These are phyloP conservation scores for Clarireedia paspali DNA, from an alignment of 2,329 filamentous ascomycete genomes.

Conservation along the genomic window DNA sequence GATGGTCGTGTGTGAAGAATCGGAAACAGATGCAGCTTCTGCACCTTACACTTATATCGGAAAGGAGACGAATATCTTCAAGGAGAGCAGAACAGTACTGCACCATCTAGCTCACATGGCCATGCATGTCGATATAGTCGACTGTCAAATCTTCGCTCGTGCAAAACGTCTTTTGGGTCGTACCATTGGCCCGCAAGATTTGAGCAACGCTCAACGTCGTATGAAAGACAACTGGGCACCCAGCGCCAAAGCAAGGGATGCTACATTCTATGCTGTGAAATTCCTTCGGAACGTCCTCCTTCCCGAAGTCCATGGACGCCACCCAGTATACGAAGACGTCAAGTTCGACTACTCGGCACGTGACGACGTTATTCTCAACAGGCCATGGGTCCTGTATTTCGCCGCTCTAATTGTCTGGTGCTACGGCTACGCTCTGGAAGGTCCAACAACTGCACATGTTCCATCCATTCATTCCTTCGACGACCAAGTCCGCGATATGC, in stretches of 20 bases:
- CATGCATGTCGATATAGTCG: constrained; percentile 95
- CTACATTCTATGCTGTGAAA: constrained; percentile 84
- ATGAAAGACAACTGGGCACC: constrained; percentile 90
- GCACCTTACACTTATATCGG: constrained; percentile 48
- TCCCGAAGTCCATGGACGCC: constrained; percentile 35
- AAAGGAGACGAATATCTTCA: constrained; percentile 61
- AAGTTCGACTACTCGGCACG: constrained; percentile 65
- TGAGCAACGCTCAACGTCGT: constrained; percentile 68
- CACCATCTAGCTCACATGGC: constrained; percentile 96
- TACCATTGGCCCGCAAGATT: constrained; percentile 74
- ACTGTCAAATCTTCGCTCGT: constrained; percentile 91
- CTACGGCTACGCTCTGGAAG: constrained; percentile 87
- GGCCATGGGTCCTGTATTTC: constrained; percentile 94
- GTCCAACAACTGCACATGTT: constrained; percentile 49
- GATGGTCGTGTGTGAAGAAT: constrained; percentile 86
- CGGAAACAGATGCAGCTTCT: constrained; percentile 45
- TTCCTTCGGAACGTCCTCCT: constrained; percentile 82
- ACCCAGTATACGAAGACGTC: constrained; percentile 29
- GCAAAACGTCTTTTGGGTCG: constrained; percentile 79
- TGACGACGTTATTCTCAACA: constrained; percentile 82
- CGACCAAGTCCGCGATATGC: constrained; percentile 72
- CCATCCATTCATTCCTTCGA: constrained; percentile 42
- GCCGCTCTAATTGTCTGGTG: constrained; percentile 89
- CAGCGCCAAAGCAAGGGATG: constrained; percentile 79
- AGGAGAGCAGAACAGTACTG: constrained; percentile 80